A percentile compares a stretch with the other conserved stretches of the same genome.
Conservation (phyloP, 2,329 filamentous ascomycete genomes). For the Ramichloridium luteum region DNA sequence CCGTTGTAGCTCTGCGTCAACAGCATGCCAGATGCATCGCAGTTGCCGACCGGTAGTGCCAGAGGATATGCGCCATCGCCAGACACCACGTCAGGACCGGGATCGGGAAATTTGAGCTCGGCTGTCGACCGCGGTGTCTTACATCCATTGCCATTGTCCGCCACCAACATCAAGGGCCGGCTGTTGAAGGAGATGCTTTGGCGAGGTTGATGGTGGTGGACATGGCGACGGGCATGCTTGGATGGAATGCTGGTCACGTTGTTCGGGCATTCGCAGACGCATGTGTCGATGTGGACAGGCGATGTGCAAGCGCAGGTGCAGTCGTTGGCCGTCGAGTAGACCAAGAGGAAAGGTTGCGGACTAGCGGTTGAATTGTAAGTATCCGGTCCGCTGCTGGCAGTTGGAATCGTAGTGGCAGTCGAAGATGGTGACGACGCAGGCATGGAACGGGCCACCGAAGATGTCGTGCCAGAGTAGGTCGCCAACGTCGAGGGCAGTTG, state of each 20-base stretch:
- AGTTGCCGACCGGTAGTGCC: slow-evolving; percentile 23
- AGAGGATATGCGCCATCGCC: slow-evolving; percentile 36
- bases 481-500: slow-evolving; percentile 15
- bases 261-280: background rate
- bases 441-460: slow-evolving; percentile 15
- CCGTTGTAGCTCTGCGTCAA: slow-evolving; percentile 11
- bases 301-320: background rate
- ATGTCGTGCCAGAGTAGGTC: slow-evolving; percentile 1
- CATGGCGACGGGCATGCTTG: background rate
- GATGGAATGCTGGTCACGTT: background rate
- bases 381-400: background rate
- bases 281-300: background rate
- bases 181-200: slow-evolving; percentile 24
- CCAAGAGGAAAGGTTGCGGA: background rate
- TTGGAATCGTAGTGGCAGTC: slow-evolving; percentile 8
- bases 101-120: slow-evolving; percentile 33
- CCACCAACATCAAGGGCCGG: slow-evolving; percentile 31
- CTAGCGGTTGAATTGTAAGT: slow-evolving; percentile 1
- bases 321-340: background rate
- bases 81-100: slow-evolving; percentile 31
- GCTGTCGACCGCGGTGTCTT: slow-evolving; percentile 24
- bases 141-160: slow-evolving; percentile 32
- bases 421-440: slow-evolving; percentile 17
- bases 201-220: slow-evolving; percentile 2
- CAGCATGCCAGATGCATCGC: slow-evolving; percentile 9